Evolutionary conservation across 2,329 filamentous ascomycete genomes (phyloP).

Genomic region (Cercospora berteroae): DNA sequence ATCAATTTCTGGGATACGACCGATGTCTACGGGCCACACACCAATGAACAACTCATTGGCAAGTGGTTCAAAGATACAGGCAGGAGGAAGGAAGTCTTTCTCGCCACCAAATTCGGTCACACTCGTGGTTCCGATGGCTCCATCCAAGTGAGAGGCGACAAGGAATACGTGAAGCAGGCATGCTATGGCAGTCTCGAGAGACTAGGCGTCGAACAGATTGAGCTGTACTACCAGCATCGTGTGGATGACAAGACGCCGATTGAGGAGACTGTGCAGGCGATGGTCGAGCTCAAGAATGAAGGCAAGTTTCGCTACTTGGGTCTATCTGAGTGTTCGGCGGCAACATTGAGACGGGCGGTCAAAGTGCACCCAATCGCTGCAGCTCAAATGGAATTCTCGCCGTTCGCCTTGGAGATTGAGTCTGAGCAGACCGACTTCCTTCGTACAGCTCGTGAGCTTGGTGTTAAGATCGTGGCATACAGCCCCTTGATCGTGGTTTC

Average conservation of each 20-base stretch:
- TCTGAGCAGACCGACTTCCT: constrained; percentile 41
- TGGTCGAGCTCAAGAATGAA: constrained; percentile 48
- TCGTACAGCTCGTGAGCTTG: constrained; percentile 50
- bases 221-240: constrained; percentile 48
- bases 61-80: constrained; percentile 44
- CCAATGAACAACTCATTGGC: constrained; percentile 37
- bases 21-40: constrained; percentile 35
- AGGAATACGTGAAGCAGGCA: constrained; percentile 39
- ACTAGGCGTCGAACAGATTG: constrained; percentile 42
- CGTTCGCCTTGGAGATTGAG: constrained; percentile 53
- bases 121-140: constrained; percentile 23
- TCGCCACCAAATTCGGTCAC: constrained; percentile 43
- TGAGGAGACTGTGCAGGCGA: constrained; percentile 46
- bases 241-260: constrained; percentile 46
- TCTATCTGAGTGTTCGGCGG: constrained; percentile 50
- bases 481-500: constrained; percentile 45
- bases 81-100: constrained; percentile 43
- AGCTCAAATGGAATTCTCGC: constrained; percentile 56
- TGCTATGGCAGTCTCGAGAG: constrained; percentile 40
- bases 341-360: constrained; percentile 51
- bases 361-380: constrained; percentile 51
- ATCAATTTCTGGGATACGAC: constrained; percentile 35
- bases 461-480: constrained; percentile 44
- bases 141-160: constrained; percentile 36
- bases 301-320: constrained; percentile 57